Percentiles rank a stretch among this genome's conserved stretches.
phyloP scores from a whole-genome alignment of 768 basidiomycete species.

The Pleurotus ostreatus region DNA sequence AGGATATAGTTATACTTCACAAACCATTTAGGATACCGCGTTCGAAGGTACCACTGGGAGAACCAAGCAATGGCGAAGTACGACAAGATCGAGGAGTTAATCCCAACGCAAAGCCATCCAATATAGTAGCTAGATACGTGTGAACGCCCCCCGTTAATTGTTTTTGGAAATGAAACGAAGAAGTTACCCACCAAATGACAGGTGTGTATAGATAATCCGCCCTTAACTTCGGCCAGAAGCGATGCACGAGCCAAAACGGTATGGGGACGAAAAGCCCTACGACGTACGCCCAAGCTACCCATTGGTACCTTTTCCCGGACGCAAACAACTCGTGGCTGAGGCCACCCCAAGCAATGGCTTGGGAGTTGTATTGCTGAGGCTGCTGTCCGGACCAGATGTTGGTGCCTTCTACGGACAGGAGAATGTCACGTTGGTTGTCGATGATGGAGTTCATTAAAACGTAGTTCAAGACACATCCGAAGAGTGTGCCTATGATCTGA shows the following conservation, averaged over 20 bases:
- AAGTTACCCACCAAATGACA: slow-evolving; percentile 31
- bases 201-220: slow-evolving; percentile 47
- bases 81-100: slow-evolving; percentile 38
- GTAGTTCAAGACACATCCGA: slow-evolving; percentile 45
- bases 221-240: slow-evolving; percentile 39
- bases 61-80: slow-evolving; percentile 40
- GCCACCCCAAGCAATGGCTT: slow-evolving; percentile 51
- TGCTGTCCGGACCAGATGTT: slow-evolving; percentile 49
- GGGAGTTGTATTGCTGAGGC: slow-evolving; percentile 46
- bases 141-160: not conserved
- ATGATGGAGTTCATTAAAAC: slow-evolving; percentile 61
- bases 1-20: slow-evolving; percentile 38
- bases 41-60: slow-evolving; percentile 46
- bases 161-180: not conserved
- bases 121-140: slow-evolving; percentile 34
- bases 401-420: slow-evolving; percentile 53
- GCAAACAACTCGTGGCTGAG: slow-evolving; percentile 38
- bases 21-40: slow-evolving; percentile 44
- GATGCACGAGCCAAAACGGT: slow-evolving; percentile 48
- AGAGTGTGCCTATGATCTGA: slow-evolving; percentile 43
- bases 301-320: slow-evolving; percentile 41
- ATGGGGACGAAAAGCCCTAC: slow-evolving; percentile 47
- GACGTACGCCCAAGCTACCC: slow-evolving; percentile 44
- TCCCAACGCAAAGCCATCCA: slow-evolving; percentile 46
- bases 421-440: slow-evolving; percentile 41